A percentile compares a stretch with the other conserved stretches of the same genome.
Conservation (phyloP, 176 grass and related monocot genomes). For the Triticum urartu region DNA sequence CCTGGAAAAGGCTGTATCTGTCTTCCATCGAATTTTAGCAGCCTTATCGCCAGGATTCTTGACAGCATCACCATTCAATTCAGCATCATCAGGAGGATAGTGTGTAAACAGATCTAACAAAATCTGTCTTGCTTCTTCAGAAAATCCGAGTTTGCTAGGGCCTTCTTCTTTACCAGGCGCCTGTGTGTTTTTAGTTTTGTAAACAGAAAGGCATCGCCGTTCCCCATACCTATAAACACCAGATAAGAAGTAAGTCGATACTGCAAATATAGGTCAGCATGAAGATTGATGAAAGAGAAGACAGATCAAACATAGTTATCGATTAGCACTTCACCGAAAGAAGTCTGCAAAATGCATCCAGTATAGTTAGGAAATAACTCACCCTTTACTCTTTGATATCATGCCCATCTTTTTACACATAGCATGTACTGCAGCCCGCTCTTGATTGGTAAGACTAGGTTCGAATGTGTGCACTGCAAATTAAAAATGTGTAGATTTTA, state of each 20-base stretch:
- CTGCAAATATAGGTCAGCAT: constrained; percentile 12
- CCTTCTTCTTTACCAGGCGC: constrained; percentile 33
- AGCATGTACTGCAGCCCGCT: constrained; percentile 65
- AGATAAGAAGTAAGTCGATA: constrained; percentile 3
- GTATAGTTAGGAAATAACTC: constrained; percentile 38
- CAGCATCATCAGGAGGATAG: constrained; percentile 78
- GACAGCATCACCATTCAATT: constrained; percentile 47
- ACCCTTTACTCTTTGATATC: constrained; percentile 87
- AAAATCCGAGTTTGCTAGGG: constrained; percentile 55
- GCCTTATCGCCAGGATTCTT: constrained; percentile 43
- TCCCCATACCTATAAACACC: constrained; percentile 40
- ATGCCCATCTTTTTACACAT: constrained; percentile 87
- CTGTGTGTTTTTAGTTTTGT: constrained; percentile 56
- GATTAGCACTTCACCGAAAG: not conserved
- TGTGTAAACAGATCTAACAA: constrained; percentile 74
- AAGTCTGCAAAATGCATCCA: constrained; percentile 6
- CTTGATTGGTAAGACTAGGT: constrained; percentile 56
- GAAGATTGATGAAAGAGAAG: constrained; percentile 2
- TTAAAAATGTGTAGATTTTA: constrained; percentile 17
- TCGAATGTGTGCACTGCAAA: constrained; percentile 78
- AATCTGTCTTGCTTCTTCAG: constrained; percentile 67
- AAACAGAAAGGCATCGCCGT: constrained; percentile 61
- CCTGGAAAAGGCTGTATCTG: constrained; percentile 68
- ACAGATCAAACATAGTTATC: constrained; percentile 15
- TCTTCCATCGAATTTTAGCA: constrained; percentile 44